Percentiles rank a stretch among this genome's conserved stretches.
phyloP scores from a whole-genome alignment of 306 rosid species.

The Potentilla sterilis region DNA sequence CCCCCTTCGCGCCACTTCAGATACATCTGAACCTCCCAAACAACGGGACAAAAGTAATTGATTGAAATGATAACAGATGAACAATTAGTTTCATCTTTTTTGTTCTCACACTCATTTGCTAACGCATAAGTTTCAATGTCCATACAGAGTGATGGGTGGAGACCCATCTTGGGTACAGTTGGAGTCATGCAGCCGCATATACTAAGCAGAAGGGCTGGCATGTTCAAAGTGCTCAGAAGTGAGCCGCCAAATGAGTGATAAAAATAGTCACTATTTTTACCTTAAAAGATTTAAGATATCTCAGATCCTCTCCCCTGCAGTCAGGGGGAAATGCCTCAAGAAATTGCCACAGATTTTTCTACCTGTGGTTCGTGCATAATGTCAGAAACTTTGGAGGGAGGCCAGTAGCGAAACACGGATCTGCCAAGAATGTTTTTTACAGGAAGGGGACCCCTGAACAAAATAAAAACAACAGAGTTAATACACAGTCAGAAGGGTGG shows the following conservation, averaged over 20 bases:
- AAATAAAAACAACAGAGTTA: constrained; percentile 14
- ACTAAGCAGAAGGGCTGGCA: constrained; percentile 1
- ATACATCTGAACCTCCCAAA: constrained; percentile 20
- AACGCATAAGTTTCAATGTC: neutral
- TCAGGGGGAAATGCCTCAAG: constrained; percentile 44
- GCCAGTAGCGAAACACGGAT: constrained; percentile 94
- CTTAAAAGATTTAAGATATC: constrained; percentile 23
- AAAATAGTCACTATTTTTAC: constrained; percentile 18
- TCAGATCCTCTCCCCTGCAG: constrained; percentile 24
- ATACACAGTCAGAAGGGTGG: neutral
- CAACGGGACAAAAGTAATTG: neutral
- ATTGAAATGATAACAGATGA: constrained; percentile 2
- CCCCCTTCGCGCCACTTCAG: neutral
- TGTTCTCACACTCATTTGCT: constrained; percentile 19
- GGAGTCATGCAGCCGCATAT: constrained; percentile 1
- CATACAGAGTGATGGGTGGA: constrained; percentile 31
- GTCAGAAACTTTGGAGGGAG: constrained; percentile 70
- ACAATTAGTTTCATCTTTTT: neutral
- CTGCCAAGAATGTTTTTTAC: constrained; percentile 80
- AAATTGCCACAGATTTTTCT: constrained; percentile 44
- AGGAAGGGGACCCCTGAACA: constrained; percentile 95
- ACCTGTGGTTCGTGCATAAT: constrained; percentile 26
- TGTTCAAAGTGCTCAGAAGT: constrained; percentile 30
- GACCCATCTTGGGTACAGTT: constrained; percentile 29
- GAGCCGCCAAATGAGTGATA: constrained; percentile 28